Percentiles rank a stretch among this genome's conserved stretches.
Evolutionary conservation across 768 basidiomycete species (phyloP).

Genomic region (Neoboletus brunneissimus): DNA sequence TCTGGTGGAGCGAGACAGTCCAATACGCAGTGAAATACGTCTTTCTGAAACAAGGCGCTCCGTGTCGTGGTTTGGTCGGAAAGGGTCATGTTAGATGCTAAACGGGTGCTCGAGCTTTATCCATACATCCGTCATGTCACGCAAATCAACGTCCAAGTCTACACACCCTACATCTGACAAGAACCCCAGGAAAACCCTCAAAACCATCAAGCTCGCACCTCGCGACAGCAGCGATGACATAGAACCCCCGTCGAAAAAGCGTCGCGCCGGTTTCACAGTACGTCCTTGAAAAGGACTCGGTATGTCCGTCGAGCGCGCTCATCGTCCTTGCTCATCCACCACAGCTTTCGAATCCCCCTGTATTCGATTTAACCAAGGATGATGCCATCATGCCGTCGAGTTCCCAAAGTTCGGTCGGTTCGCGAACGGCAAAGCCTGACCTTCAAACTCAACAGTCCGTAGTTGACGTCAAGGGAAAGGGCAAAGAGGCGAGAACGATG

Average conservation of each 20-base stretch:
- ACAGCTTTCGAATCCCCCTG: constrained; percentile 23
- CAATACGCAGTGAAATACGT: background rate
- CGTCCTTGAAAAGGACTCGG: background rate
- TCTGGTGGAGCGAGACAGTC: background rate
- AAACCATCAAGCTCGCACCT: constrained; percentile 22
- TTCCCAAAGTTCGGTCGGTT: constrained; percentile 1
- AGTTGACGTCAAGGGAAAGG: constrained; percentile 27
- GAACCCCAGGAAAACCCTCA: constrained; percentile 16
- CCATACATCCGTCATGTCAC: constrained; percentile 14
- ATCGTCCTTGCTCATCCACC: background rate
- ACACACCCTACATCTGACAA: constrained; percentile 7
- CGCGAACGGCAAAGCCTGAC: background rate
- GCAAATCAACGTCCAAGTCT: constrained; percentile 14
- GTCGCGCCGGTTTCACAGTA: constrained; percentile 12
- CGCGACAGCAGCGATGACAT: constrained; percentile 9
- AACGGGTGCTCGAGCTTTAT: background rate
- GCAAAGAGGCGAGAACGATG: constrained; percentile 5
- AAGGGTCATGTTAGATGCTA: background rate
- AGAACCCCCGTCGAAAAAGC: constrained; percentile 24
- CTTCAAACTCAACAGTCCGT: background rate
- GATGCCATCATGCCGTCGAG: constrained; percentile 3
- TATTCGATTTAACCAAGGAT: constrained; percentile 22
- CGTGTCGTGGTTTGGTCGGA: background rate
- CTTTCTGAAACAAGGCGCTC: background rate
- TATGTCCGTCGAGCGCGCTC: background rate